Conservation (phyloP, 805 yeast genomes). For the Brettanomyces naardenensis region DNA sequence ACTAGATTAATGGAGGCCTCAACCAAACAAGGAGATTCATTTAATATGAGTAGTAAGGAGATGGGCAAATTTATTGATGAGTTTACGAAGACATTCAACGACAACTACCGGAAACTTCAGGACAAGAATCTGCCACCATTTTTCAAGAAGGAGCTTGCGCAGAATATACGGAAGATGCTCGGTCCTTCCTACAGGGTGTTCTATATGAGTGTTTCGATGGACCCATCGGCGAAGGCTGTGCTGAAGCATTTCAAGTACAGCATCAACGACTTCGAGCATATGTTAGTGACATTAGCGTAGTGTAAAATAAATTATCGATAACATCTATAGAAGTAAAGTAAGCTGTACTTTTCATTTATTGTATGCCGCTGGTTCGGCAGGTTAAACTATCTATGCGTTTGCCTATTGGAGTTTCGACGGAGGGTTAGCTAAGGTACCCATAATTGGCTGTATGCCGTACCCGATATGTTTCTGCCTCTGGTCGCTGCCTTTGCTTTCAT, state of each 20-base stretch:
- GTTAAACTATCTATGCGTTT: background rate
- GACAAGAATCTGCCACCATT: constrained; percentile 28
- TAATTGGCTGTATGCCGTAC: too few relatives aligned
- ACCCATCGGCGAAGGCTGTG: constrained; percentile 66
- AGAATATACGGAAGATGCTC: constrained; percentile 65
- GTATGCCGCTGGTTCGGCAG: too few relatives aligned
- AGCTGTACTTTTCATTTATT: background rate
- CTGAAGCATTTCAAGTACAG: constrained; percentile 65
- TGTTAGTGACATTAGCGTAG: constrained; percentile 7
- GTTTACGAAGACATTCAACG: constrained; percentile 81
- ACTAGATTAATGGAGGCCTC: constrained; percentile 75
- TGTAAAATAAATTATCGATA: background rate
- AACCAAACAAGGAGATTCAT: constrained; percentile 42
- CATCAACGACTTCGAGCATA: constrained; percentile 30
- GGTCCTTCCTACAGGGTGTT: constrained; percentile 81
- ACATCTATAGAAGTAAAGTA: background rate
- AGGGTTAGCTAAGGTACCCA: too few relatives aligned
- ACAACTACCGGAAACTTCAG: constrained; percentile 57
- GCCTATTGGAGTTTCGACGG: background rate
- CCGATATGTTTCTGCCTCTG: too few relatives aligned
- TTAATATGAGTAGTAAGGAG: constrained; percentile 62
- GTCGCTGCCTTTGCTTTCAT: too few relatives aligned
- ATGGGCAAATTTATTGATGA: constrained; percentile 50
- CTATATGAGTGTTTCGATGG: constrained; percentile 63
- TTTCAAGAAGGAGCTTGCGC: constrained; percentile 53